phyloP scores from a whole-genome alignment of 306 rosid genomes.

The apple (Malus domestica) region ASM211411v1 NC_041796.1:30349001-30349500 shows the following conservation, averaged over 20 bases:
- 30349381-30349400: neutral
- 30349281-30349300: neutral
- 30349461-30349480: neutral
- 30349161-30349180: neutral
- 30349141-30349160: neutral
- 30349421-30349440: neutral
- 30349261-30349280: neutral
- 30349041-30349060: too few species aligned
- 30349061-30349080: neutral
- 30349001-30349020: too few species aligned
- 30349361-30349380: neutral
- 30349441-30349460: neutral
- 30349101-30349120: neutral
- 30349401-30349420: neutral
- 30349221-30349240: neutral
- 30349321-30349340: neutral
- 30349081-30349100: neutral
- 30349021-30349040: too few species aligned
- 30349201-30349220: neutral
- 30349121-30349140: neutral
- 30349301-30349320: neutral
- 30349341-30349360: neutral
- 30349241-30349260: neutral
- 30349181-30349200: neutral
- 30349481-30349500: neutral